Evolutionary conservation across 352 stramenopile genomes (phyloP), one percentile per base, ranked within the genome.

Genomic region (Globisporangium nunn): DNA sequence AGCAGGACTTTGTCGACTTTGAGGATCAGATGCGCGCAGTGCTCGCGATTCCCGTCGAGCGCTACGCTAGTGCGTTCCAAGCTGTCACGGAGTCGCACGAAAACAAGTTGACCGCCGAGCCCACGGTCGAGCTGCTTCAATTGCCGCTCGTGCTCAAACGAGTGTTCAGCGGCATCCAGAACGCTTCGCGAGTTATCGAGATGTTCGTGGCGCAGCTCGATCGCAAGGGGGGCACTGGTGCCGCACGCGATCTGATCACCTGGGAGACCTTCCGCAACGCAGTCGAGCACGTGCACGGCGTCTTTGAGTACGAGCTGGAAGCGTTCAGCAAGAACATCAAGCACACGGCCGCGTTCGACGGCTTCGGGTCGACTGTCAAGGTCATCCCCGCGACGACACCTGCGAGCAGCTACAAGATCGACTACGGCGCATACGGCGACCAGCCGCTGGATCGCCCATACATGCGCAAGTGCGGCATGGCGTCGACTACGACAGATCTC

Each of bases 391-490:
- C 76, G 0, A 79, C 68, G 28, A 89, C 81, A 12, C 75, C 79
- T 5, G 64, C 61, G n/a, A 93, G 81, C 51, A 86, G 71, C 67
- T 73, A 92, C 58, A 71, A 84, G 37, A 63, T 85, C 15, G 85
- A 95, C 64, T 88, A 76, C 43, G 82, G 85, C 6, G 74, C 61
- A 2, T 91, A 91, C 53, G 82, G 82, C 0, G 71, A 77, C 18
- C 70, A 85, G 31, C 82, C 79, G 5, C 60, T 68, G n/a, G 70
- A 80, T 1, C 68, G 84, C 0, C 78, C 80, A 18, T 93, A 91
- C 64, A 72, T 89, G 68, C 74, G 82, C 31, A 86, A 76, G 58
- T 66, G 75, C 33, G 83, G 81, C 39, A 95, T 95, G 82, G 82
- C 81, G 12, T 86, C 81, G 2, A 92, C 82, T 7, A 91, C 82